Base-by-base conservation (phyloP, 2,329 filamentous ascomycete species). In the Fusarium sp. region DNA sequence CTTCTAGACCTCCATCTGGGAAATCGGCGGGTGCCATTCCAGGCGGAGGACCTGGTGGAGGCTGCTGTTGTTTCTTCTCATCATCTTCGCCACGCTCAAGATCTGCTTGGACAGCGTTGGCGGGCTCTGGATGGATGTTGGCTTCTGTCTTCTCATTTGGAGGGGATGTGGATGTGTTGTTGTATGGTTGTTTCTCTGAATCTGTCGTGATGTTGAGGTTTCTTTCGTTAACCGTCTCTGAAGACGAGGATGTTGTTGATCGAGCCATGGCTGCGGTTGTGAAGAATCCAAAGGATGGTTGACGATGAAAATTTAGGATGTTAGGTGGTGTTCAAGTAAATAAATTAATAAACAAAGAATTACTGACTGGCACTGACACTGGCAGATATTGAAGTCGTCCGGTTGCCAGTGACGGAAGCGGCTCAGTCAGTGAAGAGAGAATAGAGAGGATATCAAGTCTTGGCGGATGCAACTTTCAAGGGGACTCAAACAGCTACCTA, bases 1-100 rank as follows among this genome's bases (percentile, higher is more conserved):
- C 88, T 65, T 85, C 78, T 5, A 75, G 44, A 4, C 88, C 88
- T 40, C 88, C 88, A 70, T 90, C 88, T 1, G 88, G 88, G 59
- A 88, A 89, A 65, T 87, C 84, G n/a, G 77, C 76, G 8, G 84
- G 83, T 54, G 80, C 81, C 63, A 80, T 75, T 6, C 76, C 80
- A 21, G 76, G 74, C 7, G 78, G 77, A 17, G 71, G 73, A 5
- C 66, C 73, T 8, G 51, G 53, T 7, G 65, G 65, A 28, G 50
- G 44, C 46, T 68, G 65, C 40, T 69, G 26, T 6, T 64, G 61
- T 22, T 61, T 61, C 57, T 70, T 68, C 56, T 56, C 50, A 6
- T 67, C 50, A 26, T 55, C 46, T 3, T 49, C 54, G 31, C 57
- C 67, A 40, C 56, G 64, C 44, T 77, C 74, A 9, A 74, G 53